Evolutionary conservation across 345 rosid genomes (phyloP).

Genomic region (Eucalyptus polybractea): DNA sequence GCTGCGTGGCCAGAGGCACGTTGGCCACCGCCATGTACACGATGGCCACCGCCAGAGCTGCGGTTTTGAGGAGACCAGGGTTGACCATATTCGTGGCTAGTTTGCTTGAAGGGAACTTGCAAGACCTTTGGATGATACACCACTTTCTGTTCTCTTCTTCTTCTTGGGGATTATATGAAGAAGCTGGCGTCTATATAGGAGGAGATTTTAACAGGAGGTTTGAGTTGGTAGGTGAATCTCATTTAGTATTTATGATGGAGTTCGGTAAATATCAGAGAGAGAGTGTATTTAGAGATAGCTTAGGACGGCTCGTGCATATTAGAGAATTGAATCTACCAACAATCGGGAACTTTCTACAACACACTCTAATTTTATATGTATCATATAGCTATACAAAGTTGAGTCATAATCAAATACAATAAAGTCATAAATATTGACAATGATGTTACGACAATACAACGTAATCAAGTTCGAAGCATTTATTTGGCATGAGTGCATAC

Average conservation of each 20-base stretch:
- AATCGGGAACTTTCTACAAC: background rate
- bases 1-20: background rate
- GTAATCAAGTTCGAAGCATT: background rate
- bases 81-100: background rate
- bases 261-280: background rate
- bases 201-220: background rate
- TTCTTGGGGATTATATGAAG: background rate
- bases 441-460: fast-evolving
- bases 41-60: background rate
- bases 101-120: background rate
- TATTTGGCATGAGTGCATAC: background rate
- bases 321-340: background rate
- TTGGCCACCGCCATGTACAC: background rate
- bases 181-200: background rate
- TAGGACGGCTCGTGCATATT: background rate
- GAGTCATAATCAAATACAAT: background rate
- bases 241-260: background rate
- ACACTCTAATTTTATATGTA: background rate
- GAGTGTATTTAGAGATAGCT: background rate
- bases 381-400: background rate
- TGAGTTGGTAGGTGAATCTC: background rate
- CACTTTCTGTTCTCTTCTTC: background rate
- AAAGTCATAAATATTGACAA: too few species aligned
- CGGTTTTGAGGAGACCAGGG: background rate
- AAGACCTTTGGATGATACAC: background rate